Percentiles rank a stretch among this genome's conserved stretches.
Evolutionary conservation across 2,329 filamentous ascomycete species (phyloP).

Genomic region (Didymella pinodella): DNA sequence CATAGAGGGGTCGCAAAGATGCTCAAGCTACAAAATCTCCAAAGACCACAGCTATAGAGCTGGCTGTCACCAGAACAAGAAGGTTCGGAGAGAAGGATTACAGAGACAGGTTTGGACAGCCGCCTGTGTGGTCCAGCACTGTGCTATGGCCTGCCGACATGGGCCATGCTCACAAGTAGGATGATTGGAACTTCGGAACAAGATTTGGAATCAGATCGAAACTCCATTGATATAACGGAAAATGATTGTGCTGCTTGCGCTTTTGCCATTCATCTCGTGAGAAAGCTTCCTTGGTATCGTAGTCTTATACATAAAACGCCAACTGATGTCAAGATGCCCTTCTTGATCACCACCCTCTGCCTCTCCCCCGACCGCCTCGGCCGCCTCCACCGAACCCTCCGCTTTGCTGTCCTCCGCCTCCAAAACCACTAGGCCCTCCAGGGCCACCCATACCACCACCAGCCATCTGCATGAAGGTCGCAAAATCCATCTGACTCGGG

Average conservation of each 20-base stretch:
- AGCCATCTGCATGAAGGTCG: slow-evolving; percentile 48
- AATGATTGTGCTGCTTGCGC: not conserved
- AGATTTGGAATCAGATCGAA: not conserved
- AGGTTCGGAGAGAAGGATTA: not conserved
- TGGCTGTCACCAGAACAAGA: not conserved
- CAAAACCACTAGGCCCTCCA: slow-evolving; percentile 24
- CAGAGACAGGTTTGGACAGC: not conserved
- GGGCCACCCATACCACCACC: slow-evolving; percentile 40
- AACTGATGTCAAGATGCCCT: slow-evolving; percentile 13
- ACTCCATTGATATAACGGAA: not conserved
- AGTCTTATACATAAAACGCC: slow-evolving; percentile 32
- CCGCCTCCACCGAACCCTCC: slow-evolving; percentile 35
- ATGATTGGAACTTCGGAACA: not conserved
- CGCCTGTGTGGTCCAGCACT: not conserved
- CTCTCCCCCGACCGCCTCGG: slow-evolving; percentile 33
- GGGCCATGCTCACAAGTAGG: not conserved
- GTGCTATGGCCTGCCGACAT: not conserved
- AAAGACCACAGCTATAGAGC: slow-evolving; percentile 1
- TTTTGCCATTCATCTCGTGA: slow-evolving; percentile 12
- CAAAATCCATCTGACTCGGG: slow-evolving; percentile 47
- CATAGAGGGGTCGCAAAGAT: not conserved
- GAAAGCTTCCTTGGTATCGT: slow-evolving; percentile 26
- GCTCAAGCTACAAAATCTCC: not conserved
- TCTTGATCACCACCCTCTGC: slow-evolving; percentile 33
- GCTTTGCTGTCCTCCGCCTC: slow-evolving; percentile 34